A percentile compares a stretch with the other conserved stretches of the same genome.
Evolutionary conservation across 2,329 filamentous ascomycete species (phyloP).

Genomic region (Pseudonectria foliicola): DNA sequence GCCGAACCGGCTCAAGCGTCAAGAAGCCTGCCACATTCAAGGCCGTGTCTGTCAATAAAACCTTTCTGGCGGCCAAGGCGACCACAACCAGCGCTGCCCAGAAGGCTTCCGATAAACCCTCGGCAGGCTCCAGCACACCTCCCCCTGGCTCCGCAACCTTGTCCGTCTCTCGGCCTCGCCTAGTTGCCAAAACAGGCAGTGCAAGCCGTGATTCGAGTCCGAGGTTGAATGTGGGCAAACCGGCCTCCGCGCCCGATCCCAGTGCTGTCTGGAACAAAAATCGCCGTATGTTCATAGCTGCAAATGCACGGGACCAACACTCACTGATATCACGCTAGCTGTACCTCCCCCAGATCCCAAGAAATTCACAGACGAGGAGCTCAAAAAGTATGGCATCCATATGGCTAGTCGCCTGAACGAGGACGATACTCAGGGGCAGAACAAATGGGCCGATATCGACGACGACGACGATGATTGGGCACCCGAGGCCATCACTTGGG

Average conservation of each 20-base stretch:
- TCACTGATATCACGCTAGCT: constrained; percentile 34
- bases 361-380: constrained; percentile 79
- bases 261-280: constrained; percentile 87
- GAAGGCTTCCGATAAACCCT: constrained; percentile 46
- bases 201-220: constrained; percentile 47
- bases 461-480: constrained; percentile 86
- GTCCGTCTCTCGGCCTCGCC: constrained; percentile 56
- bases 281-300: constrained; percentile 51
- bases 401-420: constrained; percentile 71
- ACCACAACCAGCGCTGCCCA: constrained; percentile 35
- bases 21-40: constrained; percentile 79
- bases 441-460: constrained; percentile 85
- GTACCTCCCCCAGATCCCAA: constrained; percentile 63
- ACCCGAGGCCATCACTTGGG: constrained; percentile 80
- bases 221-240: constrained; percentile 50
- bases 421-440: constrained; percentile 66
- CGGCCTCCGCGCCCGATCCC: constrained; percentile 57
- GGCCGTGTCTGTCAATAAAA: constrained; percentile 78
- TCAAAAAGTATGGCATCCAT: constrained; percentile 82
- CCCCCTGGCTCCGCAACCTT: constrained; percentile 39
- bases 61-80: constrained; percentile 68
- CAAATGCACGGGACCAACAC: constrained; percentile 1
- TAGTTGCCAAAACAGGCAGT: constrained; percentile 68
- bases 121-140: constrained; percentile 39
- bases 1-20: constrained; percentile 49